Evolutionary conservation across 106 monocot species (phyloP), one percentile per base, ranked within the genome.

Genomic region (Dendrobium officinale): DNA sequence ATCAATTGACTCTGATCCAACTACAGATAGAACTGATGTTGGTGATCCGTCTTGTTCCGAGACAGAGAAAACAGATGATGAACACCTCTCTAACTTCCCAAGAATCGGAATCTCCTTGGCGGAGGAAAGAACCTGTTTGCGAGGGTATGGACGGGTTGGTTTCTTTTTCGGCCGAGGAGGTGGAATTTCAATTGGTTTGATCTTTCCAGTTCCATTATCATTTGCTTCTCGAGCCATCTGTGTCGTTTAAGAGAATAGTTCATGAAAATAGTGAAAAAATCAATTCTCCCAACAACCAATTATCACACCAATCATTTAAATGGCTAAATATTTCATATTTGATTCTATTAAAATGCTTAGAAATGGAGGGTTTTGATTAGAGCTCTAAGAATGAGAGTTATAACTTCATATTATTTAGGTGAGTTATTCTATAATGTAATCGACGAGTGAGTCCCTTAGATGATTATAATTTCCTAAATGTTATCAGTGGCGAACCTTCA

Each of bases 91-190:
- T n/a, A 13, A n/a, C 75, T 84, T 81, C 61, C 75, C 67, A 9
- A 61, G 16, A 37, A 29, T 56, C 31, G 76, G 51, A 0, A 77
- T 74, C 51, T 61, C 81, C 2, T 83, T 83, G 10, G 31, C 45
- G 49, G 79, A 56, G 51, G 73, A 48, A 54, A 82, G 37, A 3
- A 80, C 82, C 56, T 80, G 75, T 49, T 97, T 97, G 5, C 97
- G 92, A 72, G 97, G 97, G 82, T 97, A 97, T 18, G 97, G 97
- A 55, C 88, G 92, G 20, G 76, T 22, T 8, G 90, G 94, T 56
- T 97, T 94, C 77, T 88, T 92, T 56, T 94, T 92, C 17, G 94
- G 96, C 2, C 96, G 81, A 77, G 96, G 92, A 80, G 96, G 94
- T 79, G 94, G 93, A 37, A 97, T 96, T 66, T 87, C 90, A 20